Evolutionary conservation across 768 basidiomycete species (phyloP), one percentile per base, ranked within the genome.

Genomic region (Butyriboletus loyo): DNA sequence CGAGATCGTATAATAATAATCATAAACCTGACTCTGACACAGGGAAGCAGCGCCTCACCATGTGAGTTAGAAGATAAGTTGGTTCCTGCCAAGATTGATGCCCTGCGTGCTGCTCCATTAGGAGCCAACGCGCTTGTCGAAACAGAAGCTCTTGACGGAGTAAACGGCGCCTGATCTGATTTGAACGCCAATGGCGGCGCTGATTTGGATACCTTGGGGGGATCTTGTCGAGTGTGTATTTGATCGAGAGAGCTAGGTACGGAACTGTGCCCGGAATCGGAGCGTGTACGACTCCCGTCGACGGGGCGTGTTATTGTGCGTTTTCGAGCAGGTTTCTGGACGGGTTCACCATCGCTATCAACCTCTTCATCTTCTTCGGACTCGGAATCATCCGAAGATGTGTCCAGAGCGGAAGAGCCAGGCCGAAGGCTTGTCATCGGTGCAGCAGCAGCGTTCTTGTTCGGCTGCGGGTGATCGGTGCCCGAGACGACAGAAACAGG

Each of bases 91-190:
- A 78, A 41, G 15, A 66, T 57, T 32, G 78, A 81, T 1, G 80
- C 84, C 32, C 77, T 72, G 50, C 75, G 77, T 0, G 81, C 81
- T 9, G 80, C 79, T 24, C 75, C 72, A 40, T 71, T 75, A 0
- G 83, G 83, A 3, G 74, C 68, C 35, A 83, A 51, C 5, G 85
- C 84, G 56, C 83, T 83, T 3, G 82, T 77, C 9, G 85, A 86
- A 37, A 69, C 73, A 43, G 82, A 84, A 24, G 82, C 81, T 2
- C 79, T 74, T n/a, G 63, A 65, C 38, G 79, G 73, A 46, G 32
- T 15, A 17, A 45, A 39, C 14, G 52, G 46, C 6, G 31, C 13
- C 7, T 48, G 60, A 48, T 54, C 47, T 11, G 53, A 25, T 14
- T 49, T 57, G 39, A 21, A 15, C 4, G 49, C 30, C 38, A 76